Evolutionary conservation across 257 asterid species (phyloP).

Genomic region (Osmanthus fragrans): DNA sequence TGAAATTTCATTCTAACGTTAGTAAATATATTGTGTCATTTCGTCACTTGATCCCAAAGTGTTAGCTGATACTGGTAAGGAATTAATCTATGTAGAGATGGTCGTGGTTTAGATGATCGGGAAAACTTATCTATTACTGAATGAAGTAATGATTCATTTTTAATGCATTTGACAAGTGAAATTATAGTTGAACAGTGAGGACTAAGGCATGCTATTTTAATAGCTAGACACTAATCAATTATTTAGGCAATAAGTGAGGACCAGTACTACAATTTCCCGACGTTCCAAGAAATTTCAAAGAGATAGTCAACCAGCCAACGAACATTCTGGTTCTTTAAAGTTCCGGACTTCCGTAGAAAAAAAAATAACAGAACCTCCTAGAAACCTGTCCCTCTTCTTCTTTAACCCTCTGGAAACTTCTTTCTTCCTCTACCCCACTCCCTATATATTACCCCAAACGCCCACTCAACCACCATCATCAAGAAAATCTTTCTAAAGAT

Average conservation of each 20-base stretch:
- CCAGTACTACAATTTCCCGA: background rate
- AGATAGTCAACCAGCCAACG: background rate
- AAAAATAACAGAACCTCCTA: background rate
- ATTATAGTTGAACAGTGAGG: background rate
- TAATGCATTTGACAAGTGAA: too few relatives aligned
- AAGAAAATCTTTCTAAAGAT: background rate
- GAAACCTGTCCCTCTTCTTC: background rate
- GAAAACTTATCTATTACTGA: too few relatives aligned
- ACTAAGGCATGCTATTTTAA: background rate
- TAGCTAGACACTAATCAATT: background rate
- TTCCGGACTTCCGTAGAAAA: background rate
- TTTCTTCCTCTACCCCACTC: background rate
- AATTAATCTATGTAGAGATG: too few relatives aligned
- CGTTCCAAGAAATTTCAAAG: too few relatives aligned
- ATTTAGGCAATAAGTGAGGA: background rate
- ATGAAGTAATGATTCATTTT: too few relatives aligned
- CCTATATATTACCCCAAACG: background rate
- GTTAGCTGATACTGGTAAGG: too few relatives aligned
- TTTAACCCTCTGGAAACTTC: conserved; percentile 28
- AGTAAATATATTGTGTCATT: too few relatives aligned
- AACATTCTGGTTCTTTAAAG: background rate
- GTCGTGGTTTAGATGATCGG: too few relatives aligned
- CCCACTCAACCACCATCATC: fast-evolving
- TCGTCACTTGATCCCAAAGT: too few relatives aligned
- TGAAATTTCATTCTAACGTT: too few relatives aligned